Evolutionary conservation across 495 filamentous ascomycete genomes (phyloP).

Genomic region (Arthonia radiata): DNA sequence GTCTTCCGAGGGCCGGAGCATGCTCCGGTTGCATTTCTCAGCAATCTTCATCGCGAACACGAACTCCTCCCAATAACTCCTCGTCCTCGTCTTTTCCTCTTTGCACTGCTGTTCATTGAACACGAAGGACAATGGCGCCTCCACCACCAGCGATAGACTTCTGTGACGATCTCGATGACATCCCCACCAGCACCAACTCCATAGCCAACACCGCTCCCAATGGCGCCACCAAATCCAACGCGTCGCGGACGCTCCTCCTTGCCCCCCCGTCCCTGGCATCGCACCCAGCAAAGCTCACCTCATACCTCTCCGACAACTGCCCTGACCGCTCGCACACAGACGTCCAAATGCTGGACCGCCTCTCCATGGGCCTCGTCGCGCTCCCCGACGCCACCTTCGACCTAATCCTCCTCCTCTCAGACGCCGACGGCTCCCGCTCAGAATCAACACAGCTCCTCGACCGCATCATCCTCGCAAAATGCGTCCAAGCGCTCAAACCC

Average conservation of each 20-base stretch:
- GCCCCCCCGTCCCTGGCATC: slow-evolving; percentile 51
- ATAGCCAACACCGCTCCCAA: no score
- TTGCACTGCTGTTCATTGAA: no score
- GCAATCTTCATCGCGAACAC: no score
- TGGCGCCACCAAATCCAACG: slow-evolving; percentile 9
- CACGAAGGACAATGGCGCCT: no score
- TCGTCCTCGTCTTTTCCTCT: no score
- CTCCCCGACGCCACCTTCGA: slow-evolving; percentile 64
- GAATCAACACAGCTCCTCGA: slow-evolving; percentile 38
- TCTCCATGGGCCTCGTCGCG: slow-evolving; percentile 55
- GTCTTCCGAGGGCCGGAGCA: no score
- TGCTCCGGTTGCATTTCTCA: no score
- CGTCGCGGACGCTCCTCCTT: slow-evolving; percentile 36
- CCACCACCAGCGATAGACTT: no score
- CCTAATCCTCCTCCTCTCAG: slow-evolving; percentile 58
- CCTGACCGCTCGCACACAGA: slow-evolving; percentile 55
- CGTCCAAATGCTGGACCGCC: slow-evolving; percentile 93
- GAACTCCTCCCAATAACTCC: no score
- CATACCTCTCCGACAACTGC: slow-evolving; percentile 32
- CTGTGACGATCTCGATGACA: no score
- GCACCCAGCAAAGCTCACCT: slow-evolving; percentile 33
- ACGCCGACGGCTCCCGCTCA: slow-evolving; percentile 33
- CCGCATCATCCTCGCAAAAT: slow-evolving; percentile 38
- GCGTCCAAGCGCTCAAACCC: slow-evolving; percentile 43
- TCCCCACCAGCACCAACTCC: no score